Evolutionary conservation across 1,284 basidiomycete genomes (phyloP).

Genomic region (Marasmius tenuissimus): DNA sequence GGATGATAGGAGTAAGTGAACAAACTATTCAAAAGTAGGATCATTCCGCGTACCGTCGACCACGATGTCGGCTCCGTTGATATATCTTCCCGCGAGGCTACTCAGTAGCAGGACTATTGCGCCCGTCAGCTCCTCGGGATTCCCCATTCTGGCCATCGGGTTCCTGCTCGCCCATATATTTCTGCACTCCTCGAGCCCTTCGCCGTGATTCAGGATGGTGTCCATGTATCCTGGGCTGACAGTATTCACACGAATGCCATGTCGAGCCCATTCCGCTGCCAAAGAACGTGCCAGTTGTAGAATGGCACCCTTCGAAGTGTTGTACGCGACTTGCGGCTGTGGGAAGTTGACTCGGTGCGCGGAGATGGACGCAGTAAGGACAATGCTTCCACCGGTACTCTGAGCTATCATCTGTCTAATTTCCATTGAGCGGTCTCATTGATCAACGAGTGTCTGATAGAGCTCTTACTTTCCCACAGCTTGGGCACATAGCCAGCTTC

Average conservation of each 20-base stretch:
- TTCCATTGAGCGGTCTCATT: neutral
- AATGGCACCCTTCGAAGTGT: slow-evolving; percentile 33
- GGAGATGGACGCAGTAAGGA: slow-evolving; percentile 43
- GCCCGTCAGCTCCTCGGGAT: slow-evolving; percentile 39
- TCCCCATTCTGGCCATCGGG: slow-evolving; percentile 43
- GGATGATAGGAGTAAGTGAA: neutral
- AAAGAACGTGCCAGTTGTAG: slow-evolving; percentile 30
- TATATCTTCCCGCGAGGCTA: slow-evolving; percentile 37
- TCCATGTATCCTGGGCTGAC: slow-evolving; percentile 47
- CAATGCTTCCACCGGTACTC: slow-evolving; percentile 37
- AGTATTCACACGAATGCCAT: slow-evolving; percentile 43
- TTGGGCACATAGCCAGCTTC: slow-evolving; percentile 42
- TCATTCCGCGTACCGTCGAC: slow-evolving; percentile 34
- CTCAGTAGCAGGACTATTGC: slow-evolving; percentile 39
- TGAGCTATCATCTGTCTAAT: slow-evolving; percentile 41
- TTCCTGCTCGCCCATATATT: slow-evolving; percentile 35
- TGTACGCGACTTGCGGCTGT: slow-evolving; percentile 37
- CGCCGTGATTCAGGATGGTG: slow-evolving; percentile 38
- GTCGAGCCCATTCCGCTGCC: slow-evolving; percentile 25
- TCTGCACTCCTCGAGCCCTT: slow-evolving; percentile 28
- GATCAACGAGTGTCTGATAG: neutral
- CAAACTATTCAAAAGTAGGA: neutral
- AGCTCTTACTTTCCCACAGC: slow-evolving; percentile 35
- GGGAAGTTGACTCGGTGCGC: slow-evolving; percentile 40
- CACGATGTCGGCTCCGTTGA: slow-evolving; percentile 40